A percentile compares a stretch with the other conserved stretches of the same genome.
Evolutionary conservation across 2,329 filamentous ascomycete species (phyloP).

Genomic region (Botrytis cinerea): DNA sequence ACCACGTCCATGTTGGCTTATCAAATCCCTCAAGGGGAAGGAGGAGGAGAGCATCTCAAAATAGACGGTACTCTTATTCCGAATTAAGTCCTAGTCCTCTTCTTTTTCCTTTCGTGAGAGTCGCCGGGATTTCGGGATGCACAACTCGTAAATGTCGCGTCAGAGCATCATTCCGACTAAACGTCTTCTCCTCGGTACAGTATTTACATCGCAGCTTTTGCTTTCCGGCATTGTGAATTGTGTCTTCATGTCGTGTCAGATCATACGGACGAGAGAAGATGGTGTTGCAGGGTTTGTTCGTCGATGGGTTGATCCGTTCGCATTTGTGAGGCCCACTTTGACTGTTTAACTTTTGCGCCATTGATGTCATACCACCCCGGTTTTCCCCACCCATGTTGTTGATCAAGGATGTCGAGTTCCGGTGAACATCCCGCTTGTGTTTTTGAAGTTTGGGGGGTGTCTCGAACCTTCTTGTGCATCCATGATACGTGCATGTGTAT

Average conservation of each 20-base stretch:
- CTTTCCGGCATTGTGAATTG: constrained; percentile 93
- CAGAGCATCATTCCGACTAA: constrained; percentile 90
- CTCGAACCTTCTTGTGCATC: constrained; percentile 85
- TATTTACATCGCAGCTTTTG: constrained; percentile 91
- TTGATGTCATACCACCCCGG: constrained; percentile 50
- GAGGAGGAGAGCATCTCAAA: neutral
- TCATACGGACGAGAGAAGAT: constrained; percentile 96
- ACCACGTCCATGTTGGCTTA: neutral
- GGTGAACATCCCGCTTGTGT: constrained; percentile 92
- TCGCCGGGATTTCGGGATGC: constrained; percentile 79
- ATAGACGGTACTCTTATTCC: neutral
- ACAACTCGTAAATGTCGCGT: constrained; percentile 94
- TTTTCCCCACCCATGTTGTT: constrained; percentile 38
- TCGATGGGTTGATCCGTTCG: constrained; percentile 90
- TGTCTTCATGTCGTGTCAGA: constrained; percentile 93
- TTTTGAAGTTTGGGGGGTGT: constrained; percentile 85
- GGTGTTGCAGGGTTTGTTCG: constrained; percentile 91
- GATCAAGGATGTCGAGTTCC: constrained; percentile 57
- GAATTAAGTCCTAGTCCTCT: constrained; percentile 5
- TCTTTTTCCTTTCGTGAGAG: constrained; percentile 66
- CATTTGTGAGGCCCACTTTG: constrained; percentile 94
- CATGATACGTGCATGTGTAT: constrained; percentile 95
- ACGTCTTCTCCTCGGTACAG: constrained; percentile 95
- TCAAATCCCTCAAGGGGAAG: neutral
- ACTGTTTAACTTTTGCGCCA: constrained; percentile 65